Evolutionary conservation across 2,329 filamentous ascomycete species (phyloP), one percentile per base, ranked within the genome.

Genomic region (Xylaria hypoxylon): DNA sequence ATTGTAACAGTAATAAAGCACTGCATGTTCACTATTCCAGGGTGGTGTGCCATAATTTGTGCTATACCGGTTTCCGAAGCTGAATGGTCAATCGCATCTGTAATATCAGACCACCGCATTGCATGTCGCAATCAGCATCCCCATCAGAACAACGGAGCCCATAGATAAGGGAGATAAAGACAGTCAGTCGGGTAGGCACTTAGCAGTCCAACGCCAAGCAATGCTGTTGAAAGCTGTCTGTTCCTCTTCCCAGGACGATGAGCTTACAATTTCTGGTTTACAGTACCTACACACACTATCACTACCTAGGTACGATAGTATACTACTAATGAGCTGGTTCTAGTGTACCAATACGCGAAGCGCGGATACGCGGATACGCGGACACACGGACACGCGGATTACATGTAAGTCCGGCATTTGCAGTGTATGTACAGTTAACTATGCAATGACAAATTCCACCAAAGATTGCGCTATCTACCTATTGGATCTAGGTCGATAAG

Each of bases 371-470:
- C 35, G 44, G 38, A 17, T 19, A 59, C 22, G 22, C 33, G 56
- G 33, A 60, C 51, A 51, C 33, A 22, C 61, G 55, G 55, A 64
- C 26, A 45, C 56, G 56, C 53, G 47, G 10, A 24, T 40, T 5
- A 28, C 11, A 10, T 38, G 8, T n/a, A 60, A 48, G 24, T 22
- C 48, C 62, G 10, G 31, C 24, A 44, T 11, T 11, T 56, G 15
- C 35, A 26, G 33, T 28, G 35, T 28, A 5, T 19, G 38, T 42
- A 45, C 33, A 40, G n/a, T n/a, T n/a, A 15, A 17, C 19, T 52
- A 22, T 19, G 40, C 31, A 28, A 62, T 65, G 58, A 65, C 63
- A 65, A 65, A 65, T 65, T 61, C 44, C n/a, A 52, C 53, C 53
- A 42, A 48, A 35, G 40, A 44, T 35, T 35, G 19, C 51, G 28